Evolutionary conservation across 1,284 basidiomycete genomes (phyloP).

Genomic region (Sparassis latifolia): DNA sequence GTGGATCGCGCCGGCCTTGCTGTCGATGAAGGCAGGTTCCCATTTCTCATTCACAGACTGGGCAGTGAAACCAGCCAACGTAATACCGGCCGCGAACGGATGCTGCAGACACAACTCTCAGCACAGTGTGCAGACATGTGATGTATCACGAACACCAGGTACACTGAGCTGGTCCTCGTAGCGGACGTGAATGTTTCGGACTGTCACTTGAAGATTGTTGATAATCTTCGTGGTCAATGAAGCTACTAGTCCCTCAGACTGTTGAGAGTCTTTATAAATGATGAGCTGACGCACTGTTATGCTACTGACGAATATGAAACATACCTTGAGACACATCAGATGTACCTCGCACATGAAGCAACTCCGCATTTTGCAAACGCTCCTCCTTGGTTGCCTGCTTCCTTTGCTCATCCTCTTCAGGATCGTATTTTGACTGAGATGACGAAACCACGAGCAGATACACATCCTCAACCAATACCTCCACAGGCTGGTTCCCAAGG

Average conservation of each 20-base stretch:
- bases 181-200: slow-evolving; percentile 92
- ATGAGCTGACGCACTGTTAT: slow-evolving; percentile 3
- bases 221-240: slow-evolving; percentile 89
- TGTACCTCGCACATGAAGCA: slow-evolving; percentile 71
- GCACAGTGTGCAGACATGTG: neutral
- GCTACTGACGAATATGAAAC: slow-evolving; percentile 3
- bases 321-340: slow-evolving; percentile 46
- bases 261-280: slow-evolving; percentile 53
- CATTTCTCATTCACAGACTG: slow-evolving; percentile 91
- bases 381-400: slow-evolving; percentile 87
- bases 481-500: slow-evolving; percentile 89
- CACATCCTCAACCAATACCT: slow-evolving; percentile 90
- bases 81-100: slow-evolving; percentile 91
- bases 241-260: slow-evolving; percentile 77
- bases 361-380: slow-evolving; percentile 83
- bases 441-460: slow-evolving; percentile 91
- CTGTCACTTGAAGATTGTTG: slow-evolving; percentile 94
- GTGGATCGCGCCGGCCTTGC: slow-evolving; percentile 83
- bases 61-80: slow-evolving; percentile 88
- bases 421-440: slow-evolving; percentile 65
- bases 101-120: slow-evolving; percentile 44
- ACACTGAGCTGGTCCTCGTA: slow-evolving; percentile 96
- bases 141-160: slow-evolving; percentile 49
- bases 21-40: slow-evolving; percentile 94
- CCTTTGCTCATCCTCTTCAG: slow-evolving; percentile 81